A percentile compares a stretch with the other conserved stretches of the same genome.
phyloP scores from a whole-genome alignment of 2,329 filamentous ascomycete genomes.

The Neospermospora avenae region DNA sequence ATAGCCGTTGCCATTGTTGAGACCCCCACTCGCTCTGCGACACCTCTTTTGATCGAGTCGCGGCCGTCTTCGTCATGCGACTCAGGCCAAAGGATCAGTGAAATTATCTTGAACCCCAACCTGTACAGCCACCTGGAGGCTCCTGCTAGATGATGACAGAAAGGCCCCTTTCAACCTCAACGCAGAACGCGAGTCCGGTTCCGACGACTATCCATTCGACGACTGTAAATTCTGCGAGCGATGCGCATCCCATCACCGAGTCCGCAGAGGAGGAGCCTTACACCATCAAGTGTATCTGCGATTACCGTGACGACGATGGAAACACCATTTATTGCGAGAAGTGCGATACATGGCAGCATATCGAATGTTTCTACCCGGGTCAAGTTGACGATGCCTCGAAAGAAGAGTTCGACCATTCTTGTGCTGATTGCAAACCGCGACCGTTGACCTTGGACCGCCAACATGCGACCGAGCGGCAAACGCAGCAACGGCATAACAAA shows the following conservation, averaged over 20 bases:
- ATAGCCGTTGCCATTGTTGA: conserved; percentile 22
- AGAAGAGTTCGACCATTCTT: conserved; percentile 75
- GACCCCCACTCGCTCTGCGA: conserved; percentile 30
- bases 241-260: conserved; percentile 41
- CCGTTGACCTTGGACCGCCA: conserved; percentile 68
- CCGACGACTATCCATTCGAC: conserved; percentile 27
- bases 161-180: conserved; percentile 36
- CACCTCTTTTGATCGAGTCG: conserved; percentile 32
- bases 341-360: conserved; percentile 98
- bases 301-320: conserved; percentile 91
- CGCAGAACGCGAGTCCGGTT: conserved; percentile 36
- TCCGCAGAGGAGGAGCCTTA: conserved; percentile 72
- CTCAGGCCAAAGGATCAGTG: conserved; percentile 36
- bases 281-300: conserved; percentile 97
- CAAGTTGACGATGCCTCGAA: conserved; percentile 70
- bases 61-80: conserved; percentile 39
- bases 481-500: conserved; percentile 55
- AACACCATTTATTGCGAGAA: conserved; percentile 95
- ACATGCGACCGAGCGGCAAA: conserved; percentile 71
- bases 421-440: conserved; percentile 82
- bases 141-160: conserved; percentile 40
- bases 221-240: conserved; percentile 23
- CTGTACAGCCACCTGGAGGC: conserved; percentile 35
- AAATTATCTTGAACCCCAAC: conserved; percentile 34
- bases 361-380: conserved; percentile 85